These are phyloP conservation scores for Quercus wislizeni DNA, from an alignment of 306 rosid species.

Conservation along the genomic window DNA sequence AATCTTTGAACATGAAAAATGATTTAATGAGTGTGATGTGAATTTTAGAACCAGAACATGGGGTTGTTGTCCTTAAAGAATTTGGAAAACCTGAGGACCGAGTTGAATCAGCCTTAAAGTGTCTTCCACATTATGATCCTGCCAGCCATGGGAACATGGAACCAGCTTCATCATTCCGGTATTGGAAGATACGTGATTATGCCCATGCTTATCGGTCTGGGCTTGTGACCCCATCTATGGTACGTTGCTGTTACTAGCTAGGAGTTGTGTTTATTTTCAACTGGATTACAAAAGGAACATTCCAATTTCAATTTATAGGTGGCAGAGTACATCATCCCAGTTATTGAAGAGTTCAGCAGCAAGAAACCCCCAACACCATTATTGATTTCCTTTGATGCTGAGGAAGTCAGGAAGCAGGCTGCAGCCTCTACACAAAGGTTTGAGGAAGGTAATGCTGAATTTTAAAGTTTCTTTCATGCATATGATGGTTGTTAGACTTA, in stretches of 20 bases:
- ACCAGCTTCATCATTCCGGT: constrained; percentile 46
- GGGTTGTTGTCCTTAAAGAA: constrained; percentile 60
- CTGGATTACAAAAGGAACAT: constrained; percentile 13
- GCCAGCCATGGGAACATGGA: constrained; percentile 38
- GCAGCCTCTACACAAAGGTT: constrained; percentile 84
- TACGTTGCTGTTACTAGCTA: constrained; percentile 34
- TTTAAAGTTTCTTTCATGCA: background rate
- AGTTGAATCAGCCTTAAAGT: constrained; percentile 64
- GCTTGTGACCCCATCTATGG: constrained; percentile 72
- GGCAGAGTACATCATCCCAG: constrained; percentile 69
- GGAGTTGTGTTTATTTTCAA: constrained; percentile 5
- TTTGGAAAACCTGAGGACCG: constrained; percentile 74
- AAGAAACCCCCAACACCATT: constrained; percentile 61
- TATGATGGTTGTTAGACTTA: background rate
- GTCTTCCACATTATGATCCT: constrained; percentile 79
- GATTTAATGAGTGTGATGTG: constrained; percentile 17
- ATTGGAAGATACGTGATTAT: constrained; percentile 95
- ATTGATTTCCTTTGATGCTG: constrained; percentile 74
- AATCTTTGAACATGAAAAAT: background rate
- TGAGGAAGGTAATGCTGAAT: constrained; percentile 62
- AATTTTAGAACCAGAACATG: constrained; percentile 60
- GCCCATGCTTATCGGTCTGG: constrained; percentile 79
- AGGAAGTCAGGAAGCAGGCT: constrained; percentile 78
- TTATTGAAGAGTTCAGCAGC: constrained; percentile 51
- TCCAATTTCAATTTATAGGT: constrained; percentile 41